These are phyloP conservation scores for Phragmites australis DNA, from an alignment of 176 grass and related monocot genomes.

Conservation along the genomic window DNA sequence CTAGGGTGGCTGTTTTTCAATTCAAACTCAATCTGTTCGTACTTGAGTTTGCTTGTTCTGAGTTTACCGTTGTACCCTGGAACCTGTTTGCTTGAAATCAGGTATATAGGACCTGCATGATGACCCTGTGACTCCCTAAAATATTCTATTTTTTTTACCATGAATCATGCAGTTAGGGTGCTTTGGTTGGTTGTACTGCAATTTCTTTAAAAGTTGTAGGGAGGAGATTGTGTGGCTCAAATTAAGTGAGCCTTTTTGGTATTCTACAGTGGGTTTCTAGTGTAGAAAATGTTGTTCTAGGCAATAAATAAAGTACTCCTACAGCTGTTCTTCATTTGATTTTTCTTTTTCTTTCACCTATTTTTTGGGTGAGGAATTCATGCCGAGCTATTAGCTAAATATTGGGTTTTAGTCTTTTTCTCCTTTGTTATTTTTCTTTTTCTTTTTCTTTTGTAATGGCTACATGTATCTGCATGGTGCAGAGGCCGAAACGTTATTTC, in stretches of 20 bases:
- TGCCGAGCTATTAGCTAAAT: background rate
- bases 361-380: background rate
- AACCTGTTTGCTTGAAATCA: background rate
- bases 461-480: too few relatives aligned
- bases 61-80: background rate
- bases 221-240: background rate
- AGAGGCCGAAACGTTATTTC: too few relatives aligned
- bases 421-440: too few relatives aligned
- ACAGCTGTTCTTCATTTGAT: background rate
- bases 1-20: background rate
- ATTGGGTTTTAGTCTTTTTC: background rate
- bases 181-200: conserved; percentile 16
- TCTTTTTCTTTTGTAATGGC: too few relatives aligned
- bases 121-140: background rate
- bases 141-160: background rate
- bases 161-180: background rate
- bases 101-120: background rate
- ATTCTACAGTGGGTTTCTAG: background rate
- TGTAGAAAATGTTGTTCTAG: conserved; percentile 6
- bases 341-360: background rate
- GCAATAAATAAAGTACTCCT: conserved; percentile 4
- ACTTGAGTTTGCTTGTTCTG: background rate
- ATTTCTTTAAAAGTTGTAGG: background rate
- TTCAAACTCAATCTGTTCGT: background rate
- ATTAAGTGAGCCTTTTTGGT: background rate